Conservation (phyloP, 2,329 filamentous ascomycete species). For the Pseudohalonectria lignicola region DNA sequence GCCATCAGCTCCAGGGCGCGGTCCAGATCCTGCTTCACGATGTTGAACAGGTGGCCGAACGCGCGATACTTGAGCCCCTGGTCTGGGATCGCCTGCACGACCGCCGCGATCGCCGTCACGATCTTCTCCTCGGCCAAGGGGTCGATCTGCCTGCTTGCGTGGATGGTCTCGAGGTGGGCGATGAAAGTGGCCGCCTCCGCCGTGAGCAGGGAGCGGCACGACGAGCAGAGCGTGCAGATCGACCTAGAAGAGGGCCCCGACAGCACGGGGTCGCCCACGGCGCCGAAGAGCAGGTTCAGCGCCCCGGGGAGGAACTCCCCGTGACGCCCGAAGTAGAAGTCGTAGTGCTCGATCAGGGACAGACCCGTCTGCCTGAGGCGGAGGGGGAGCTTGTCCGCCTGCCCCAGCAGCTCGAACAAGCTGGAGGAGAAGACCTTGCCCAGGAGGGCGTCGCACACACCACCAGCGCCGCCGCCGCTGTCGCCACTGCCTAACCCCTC, state of each 20-base stretch:
- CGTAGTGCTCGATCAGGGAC: constrained; percentile 59
- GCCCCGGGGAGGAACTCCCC: constrained; percentile 56
- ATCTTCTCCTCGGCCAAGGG: constrained; percentile 62
- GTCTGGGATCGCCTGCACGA: constrained; percentile 60
- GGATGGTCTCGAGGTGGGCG: constrained; percentile 57
- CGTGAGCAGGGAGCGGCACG: constrained; percentile 60
- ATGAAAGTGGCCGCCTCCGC: constrained; percentile 59
- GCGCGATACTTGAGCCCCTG: constrained; percentile 41
- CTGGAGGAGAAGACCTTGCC: constrained; percentile 49
- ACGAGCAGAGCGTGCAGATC: constrained; percentile 63
- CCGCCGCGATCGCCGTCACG: constrained; percentile 61
- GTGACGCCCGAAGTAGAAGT: constrained; percentile 66
- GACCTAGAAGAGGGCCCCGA: constrained; percentile 62
- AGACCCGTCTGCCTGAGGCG: constrained; percentile 59
- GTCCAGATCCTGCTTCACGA: constrained; percentile 52
- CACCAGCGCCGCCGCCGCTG: too few relatives aligned
- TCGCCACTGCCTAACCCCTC: too few relatives aligned
- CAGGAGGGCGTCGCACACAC: constrained; percentile 47
- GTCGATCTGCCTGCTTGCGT: constrained; percentile 49
- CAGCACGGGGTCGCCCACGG: constrained; percentile 50
- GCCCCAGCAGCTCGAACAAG: constrained; percentile 42
- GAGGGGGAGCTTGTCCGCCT: constrained; percentile 43
- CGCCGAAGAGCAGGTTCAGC: constrained; percentile 63
- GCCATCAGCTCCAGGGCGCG: constrained; percentile 24
- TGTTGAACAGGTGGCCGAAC: constrained; percentile 46